Conservation (phyloP, 352 stramenopile species). For the Globisporangium nunn region DNA sequence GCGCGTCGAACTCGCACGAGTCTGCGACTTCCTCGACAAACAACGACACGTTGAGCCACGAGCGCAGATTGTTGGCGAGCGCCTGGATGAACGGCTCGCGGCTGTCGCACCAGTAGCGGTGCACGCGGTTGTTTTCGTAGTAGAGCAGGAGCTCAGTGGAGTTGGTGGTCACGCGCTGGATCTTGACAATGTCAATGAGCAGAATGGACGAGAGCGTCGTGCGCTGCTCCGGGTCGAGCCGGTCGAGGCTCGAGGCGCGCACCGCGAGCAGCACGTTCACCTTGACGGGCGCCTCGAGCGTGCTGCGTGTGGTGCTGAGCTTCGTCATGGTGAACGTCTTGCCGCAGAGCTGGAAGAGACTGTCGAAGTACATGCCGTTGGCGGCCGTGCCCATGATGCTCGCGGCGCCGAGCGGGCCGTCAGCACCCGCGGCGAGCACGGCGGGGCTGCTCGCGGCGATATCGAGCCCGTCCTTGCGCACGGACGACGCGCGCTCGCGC, state of each 20-base stretch:
- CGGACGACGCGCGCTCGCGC: constrained; percentile 68
- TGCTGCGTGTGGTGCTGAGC: constrained; percentile 73
- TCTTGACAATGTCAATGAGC: constrained; percentile 86
- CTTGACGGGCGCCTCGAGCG: constrained; percentile 56
- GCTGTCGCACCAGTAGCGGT: constrained; percentile 84
- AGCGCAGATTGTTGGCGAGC: constrained; percentile 82
- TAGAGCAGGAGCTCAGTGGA: constrained; percentile 80
- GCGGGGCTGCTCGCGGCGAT: constrained; percentile 34
- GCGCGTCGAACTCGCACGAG: constrained; percentile 75
- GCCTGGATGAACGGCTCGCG: constrained; percentile 84
- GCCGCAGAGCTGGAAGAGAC: constrained; percentile 77
- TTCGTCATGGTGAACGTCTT: constrained; percentile 85
- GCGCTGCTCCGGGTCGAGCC: constrained; percentile 56
- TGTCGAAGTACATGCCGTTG: constrained; percentile 86
- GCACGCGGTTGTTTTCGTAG: constrained; percentile 82
- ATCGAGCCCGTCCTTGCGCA: constrained; percentile 46
- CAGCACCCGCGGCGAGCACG: constrained; percentile 20
- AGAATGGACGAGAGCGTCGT: constrained; percentile 75
- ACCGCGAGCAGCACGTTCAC: constrained; percentile 70
- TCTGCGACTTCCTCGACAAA: constrained; percentile 83
- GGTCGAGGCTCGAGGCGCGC: constrained; percentile 67
- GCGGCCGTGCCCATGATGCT: constrained; percentile 16
- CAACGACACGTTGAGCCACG: constrained; percentile 74
- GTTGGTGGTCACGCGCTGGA: constrained; percentile 80
- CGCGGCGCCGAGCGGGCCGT: constrained; percentile 14